Percentiles rank a stretch among this genome's conserved stretches.
phyloP scores from a whole-genome alignment of 306 rosid species.

The Amphicarpaea edgeworthii region DNA sequence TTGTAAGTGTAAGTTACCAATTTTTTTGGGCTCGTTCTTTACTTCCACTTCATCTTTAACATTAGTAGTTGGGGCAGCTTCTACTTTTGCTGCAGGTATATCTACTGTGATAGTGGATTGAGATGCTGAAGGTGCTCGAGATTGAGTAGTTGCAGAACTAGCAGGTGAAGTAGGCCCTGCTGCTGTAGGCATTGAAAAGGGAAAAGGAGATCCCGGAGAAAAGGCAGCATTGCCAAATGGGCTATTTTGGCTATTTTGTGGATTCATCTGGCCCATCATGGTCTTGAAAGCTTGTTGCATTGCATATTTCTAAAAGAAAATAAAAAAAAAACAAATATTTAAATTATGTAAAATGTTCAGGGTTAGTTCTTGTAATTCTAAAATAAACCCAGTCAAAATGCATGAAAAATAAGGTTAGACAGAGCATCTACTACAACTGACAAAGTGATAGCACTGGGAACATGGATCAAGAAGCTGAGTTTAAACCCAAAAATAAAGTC shows the following conservation, averaged over 20 bases:
- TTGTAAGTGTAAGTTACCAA: conserved; percentile 65
- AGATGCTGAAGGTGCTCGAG: conserved; percentile 50
- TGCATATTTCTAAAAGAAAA: conserved; percentile 82
- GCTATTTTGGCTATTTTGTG: conserved; percentile 70
- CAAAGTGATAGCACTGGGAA: not conserved
- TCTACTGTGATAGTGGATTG: conserved; percentile 75
- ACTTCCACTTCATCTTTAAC: conserved; percentile 56
- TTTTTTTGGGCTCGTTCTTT: conserved; percentile 59
- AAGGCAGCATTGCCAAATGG: conserved; percentile 64
- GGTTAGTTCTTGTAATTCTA: conserved; percentile 27
- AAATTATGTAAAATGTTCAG: conserved; percentile 23
- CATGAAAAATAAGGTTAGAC: conserved; percentile 35
- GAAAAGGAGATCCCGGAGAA: conserved; percentile 83
- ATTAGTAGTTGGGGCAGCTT: conserved; percentile 57
- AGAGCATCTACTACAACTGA: conserved; percentile 18
- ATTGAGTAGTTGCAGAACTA: conserved; percentile 47
- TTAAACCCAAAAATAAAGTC: not conserved
- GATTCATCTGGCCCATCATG: conserved; percentile 89
- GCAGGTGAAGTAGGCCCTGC: conserved; percentile 58
- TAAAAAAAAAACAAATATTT: conserved; percentile 30
- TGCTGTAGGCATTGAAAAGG: conserved; percentile 69
- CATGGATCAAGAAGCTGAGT: not conserved
- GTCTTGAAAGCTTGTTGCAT: conserved; percentile 99
- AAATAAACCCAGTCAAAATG: conserved; percentile 15
- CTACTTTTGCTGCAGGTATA: conserved; percentile 70